phyloP scores from a whole-genome alignment of 352 stramenopile genomes.

The Elongisporangium prolatum region DNA sequence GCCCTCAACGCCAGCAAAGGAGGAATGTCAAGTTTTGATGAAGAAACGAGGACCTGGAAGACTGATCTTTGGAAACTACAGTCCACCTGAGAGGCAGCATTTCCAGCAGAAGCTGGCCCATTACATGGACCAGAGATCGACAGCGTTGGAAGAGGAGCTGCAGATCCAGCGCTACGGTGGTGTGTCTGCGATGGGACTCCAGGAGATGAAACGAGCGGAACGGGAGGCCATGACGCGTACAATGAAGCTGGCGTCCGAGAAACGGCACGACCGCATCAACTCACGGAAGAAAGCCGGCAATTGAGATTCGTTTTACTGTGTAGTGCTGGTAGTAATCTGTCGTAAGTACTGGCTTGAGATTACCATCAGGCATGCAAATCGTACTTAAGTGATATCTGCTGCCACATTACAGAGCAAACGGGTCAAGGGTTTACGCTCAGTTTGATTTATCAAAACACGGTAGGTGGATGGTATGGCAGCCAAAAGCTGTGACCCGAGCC shows the following conservation, averaged over 20 bases:
- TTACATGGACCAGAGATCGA: slow-evolving; percentile 65
- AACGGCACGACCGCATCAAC: slow-evolving; percentile 79
- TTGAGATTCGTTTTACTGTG: too few species aligned
- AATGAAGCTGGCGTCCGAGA: slow-evolving; percentile 64
- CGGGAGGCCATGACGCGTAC: slow-evolving; percentile 58
- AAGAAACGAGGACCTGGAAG: slow-evolving; percentile 47
- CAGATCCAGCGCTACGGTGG: slow-evolving; percentile 45
- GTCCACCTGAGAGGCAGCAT: slow-evolving; percentile 51
- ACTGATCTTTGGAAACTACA: slow-evolving; percentile 70
- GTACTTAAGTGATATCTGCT: neutral
- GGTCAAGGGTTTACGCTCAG: neutral
- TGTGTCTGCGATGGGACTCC: slow-evolving; percentile 13
- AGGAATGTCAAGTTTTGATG: slow-evolving; percentile 11
- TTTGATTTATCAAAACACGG: neutral
- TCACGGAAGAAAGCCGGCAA: slow-evolving; percentile 46
- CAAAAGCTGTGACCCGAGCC: neutral
- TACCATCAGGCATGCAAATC: too few species aligned
- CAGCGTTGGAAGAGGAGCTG: slow-evolving; percentile 66
- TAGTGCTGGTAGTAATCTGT: too few species aligned
- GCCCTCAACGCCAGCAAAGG: slow-evolving; percentile 1
- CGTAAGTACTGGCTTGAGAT: too few species aligned
- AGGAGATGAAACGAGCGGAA: slow-evolving; percentile 57
- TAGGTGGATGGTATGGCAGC: neutral
- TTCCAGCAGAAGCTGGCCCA: slow-evolving; percentile 76
- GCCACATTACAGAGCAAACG: neutral